Evolutionary conservation across 2,329 filamentous ascomycete genomes (phyloP).

Genomic region (Hypoxylon sp.): DNA sequence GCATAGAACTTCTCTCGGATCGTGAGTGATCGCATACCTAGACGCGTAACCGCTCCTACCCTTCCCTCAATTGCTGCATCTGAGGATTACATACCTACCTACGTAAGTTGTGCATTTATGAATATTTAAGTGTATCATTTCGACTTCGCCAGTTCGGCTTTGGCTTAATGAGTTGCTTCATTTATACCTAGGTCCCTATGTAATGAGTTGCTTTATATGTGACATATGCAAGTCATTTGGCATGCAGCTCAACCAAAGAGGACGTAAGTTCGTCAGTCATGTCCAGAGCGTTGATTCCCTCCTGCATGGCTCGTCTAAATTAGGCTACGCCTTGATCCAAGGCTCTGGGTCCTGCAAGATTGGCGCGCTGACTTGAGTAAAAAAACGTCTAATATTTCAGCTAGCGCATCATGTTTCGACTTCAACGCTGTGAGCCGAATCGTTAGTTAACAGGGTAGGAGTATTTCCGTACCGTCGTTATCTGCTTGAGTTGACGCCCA

Average conservation of each 20-base stretch:
- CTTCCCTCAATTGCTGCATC: slow-evolving; percentile 49
- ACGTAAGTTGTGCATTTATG: background rate
- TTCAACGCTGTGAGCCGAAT: background rate
- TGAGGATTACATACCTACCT: slow-evolving; percentile 13
- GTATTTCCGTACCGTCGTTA: background rate
- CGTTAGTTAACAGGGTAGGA: background rate
- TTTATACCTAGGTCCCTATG: background rate
- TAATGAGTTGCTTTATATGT: background rate
- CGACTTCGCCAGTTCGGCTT: background rate
- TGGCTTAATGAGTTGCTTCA: background rate
- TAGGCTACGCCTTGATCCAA: background rate
- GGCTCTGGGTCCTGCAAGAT: slow-evolving; percentile 1
- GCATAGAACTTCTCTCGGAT: slow-evolving; percentile 56
- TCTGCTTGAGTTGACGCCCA: background rate
- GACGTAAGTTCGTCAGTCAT: background rate
- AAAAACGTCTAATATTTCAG: background rate
- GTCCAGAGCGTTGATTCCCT: background rate
- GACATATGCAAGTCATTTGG: background rate
- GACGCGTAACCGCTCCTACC: slow-evolving; percentile 54
- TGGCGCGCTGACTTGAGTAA: background rate
- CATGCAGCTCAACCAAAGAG: background rate
- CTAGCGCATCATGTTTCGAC: background rate
- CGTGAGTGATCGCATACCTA: slow-evolving; percentile 54
- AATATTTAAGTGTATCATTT: background rate
- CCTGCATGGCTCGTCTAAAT: background rate